Evolutionary conservation across 2,329 filamentous ascomycete genomes (phyloP).

Genomic region (Teratosphaeria zuluensis): DNA sequence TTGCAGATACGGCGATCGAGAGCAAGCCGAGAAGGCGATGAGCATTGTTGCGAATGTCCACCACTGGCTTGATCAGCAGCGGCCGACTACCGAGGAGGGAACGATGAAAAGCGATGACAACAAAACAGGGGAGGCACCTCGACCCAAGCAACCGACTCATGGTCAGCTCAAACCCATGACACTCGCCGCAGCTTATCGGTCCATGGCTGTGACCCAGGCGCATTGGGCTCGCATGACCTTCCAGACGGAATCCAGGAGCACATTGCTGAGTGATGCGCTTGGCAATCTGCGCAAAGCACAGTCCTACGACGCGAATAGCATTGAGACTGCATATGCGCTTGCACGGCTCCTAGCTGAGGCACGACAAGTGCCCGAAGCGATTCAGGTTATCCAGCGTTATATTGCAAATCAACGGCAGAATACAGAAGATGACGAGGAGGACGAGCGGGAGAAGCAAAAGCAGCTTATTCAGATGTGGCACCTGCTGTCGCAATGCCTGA

Average conservation of each 20-base stretch:
- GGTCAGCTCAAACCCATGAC: slow-evolving; percentile 47
- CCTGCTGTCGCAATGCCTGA: slow-evolving; percentile 74
- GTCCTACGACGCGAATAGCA: slow-evolving; percentile 39
- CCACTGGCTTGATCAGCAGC: slow-evolving; percentile 59
- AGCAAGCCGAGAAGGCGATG: slow-evolving; percentile 70
- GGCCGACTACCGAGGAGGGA: slow-evolving; percentile 14
- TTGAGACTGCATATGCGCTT: slow-evolving; percentile 71
- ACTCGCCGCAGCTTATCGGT: slow-evolving; percentile 66
- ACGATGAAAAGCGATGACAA: slow-evolving; percentile 13
- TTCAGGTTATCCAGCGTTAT: slow-evolving; percentile 71
- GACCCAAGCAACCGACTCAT: background rate
- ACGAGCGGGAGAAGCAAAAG: slow-evolving; percentile 39
- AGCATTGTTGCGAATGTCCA: slow-evolving; percentile 63
- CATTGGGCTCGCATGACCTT: slow-evolving; percentile 79
- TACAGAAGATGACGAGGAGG: slow-evolving; percentile 6
- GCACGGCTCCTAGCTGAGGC: slow-evolving; percentile 81
- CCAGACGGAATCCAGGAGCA: slow-evolving; percentile 58
- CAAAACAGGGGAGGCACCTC: slow-evolving; percentile 14
- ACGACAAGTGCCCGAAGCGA: slow-evolving; percentile 67
- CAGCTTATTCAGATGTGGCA: slow-evolving; percentile 80
- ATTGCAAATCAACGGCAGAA: slow-evolving; percentile 38
- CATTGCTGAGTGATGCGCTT: slow-evolving; percentile 69
- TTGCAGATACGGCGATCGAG: slow-evolving; percentile 66
- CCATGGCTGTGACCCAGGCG: slow-evolving; percentile 75
- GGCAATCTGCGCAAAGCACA: slow-evolving; percentile 55